A percentile compares a stretch with the other conserved stretches of the same genome.
These are phyloP conservation scores for Lecanosticta acicola DNA, from an alignment of 2,329 filamentous ascomycete species.

Conservation along the genomic window DNA sequence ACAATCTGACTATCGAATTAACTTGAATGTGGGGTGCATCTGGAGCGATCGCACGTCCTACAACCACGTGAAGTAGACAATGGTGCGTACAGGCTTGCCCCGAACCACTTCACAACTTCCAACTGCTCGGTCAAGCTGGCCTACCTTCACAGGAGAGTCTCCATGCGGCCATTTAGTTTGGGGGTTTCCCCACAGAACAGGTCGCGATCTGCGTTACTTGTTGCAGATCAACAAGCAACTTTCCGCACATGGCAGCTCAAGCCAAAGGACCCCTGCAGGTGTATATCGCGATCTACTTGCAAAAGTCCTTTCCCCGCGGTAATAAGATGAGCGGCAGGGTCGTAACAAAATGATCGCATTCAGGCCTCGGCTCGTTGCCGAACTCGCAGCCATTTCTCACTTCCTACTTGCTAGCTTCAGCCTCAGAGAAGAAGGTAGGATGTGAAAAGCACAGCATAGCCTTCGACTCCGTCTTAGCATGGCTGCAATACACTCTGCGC, in stretches of 20 bases:
- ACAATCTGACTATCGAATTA: not conserved
- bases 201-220: not conserved
- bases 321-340: too few relatives aligned
- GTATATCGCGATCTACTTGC: too few relatives aligned
- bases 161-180: not conserved
- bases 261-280: not conserved
- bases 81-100: not conserved
- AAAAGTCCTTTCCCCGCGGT: too few relatives aligned
- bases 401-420: not conserved
- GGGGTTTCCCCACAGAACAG: not conserved
- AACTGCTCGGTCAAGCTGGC: too few relatives aligned
- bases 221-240: not conserved
- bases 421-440: not conserved
- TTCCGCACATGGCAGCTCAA: not conserved
- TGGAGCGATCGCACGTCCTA: not conserved
- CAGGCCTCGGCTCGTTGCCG: not conserved
- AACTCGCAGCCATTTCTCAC: not conserved
- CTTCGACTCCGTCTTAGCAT: not conserved
- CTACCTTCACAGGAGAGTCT: not conserved
- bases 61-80: not conserved
- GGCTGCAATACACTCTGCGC: not conserved
- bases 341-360: too few relatives aligned
- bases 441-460: not conserved
- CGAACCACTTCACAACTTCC: not conserved
- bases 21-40: not conserved